These are phyloP conservation scores for Neofusicoccum sp. DNA, from an alignment of 2,329 filamentous ascomycete species.

Conservation along the genomic window DNA sequence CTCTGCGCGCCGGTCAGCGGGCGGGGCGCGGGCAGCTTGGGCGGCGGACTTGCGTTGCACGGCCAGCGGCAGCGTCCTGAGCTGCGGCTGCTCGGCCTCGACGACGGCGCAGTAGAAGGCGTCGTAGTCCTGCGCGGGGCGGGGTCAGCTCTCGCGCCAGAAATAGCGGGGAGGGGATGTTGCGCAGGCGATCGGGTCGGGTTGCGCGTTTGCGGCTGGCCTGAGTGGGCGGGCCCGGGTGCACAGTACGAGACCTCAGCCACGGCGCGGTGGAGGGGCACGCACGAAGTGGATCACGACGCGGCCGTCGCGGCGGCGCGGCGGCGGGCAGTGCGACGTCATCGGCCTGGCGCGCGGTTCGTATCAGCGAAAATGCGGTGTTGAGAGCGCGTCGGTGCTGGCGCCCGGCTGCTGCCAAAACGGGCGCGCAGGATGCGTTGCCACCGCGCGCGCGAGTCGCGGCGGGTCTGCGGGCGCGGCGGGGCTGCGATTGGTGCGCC, in stretches of 20 bases:
- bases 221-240: background rate
- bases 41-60: conserved; percentile 57
- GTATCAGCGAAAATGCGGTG: conserved; percentile 14
- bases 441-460: conserved; percentile 11
- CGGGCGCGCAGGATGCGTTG: conserved; percentile 16
- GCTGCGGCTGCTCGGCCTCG: conserved; percentile 72
- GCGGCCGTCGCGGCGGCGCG: conserved; percentile 6
- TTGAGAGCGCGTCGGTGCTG: conserved; percentile 3
- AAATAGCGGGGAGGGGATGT: background rate
- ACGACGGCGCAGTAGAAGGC: conserved; percentile 95
- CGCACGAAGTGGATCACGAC: conserved; percentile 13
- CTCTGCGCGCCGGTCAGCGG: conserved; percentile 39
- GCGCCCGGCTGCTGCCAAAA: conserved; percentile 10
- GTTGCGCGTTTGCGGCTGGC: conserved; percentile 3
- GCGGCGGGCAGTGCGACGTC: conserved; percentile 9
- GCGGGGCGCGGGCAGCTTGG: background rate
- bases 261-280: background rate
- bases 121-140: conserved; percentile 55
- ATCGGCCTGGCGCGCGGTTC: background rate
- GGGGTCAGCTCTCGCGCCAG: conserved; percentile 12
- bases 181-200: conserved; percentile 9
- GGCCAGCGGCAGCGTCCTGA: conserved; percentile 73
- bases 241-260: conserved; percentile 5
- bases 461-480: background rate
- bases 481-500: conserved; percentile 12